A percentile compares a stretch with the other conserved stretches of the same genome.
Conservation (phyloP, 1,139 yeast species). For the Debaryomyces sp. region DNA sequence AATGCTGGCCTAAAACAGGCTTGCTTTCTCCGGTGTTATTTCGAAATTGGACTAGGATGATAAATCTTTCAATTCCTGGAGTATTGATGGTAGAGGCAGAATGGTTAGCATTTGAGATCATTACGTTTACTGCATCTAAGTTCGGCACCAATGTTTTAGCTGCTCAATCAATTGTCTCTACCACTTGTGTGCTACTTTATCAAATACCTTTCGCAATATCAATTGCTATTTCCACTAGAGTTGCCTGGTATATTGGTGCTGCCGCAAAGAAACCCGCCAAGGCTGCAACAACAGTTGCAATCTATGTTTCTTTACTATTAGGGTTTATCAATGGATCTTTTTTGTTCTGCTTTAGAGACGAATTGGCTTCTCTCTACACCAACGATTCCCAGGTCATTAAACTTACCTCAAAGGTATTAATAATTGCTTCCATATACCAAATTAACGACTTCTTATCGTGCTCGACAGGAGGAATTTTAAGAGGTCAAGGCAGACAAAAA, state of each 20-base stretch:
- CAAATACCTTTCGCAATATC: slow-evolving; percentile 78
- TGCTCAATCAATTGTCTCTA: slow-evolving; percentile 72
- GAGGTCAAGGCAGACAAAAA: slow-evolving; percentile 71
- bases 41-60: slow-evolving; percentile 54
- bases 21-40: slow-evolving; percentile 42
- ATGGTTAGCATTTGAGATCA: slow-evolving; percentile 69
- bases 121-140: slow-evolving; percentile 61
- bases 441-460: slow-evolving; percentile 58
- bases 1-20: slow-evolving; percentile 59
- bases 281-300: slow-evolving; percentile 44
- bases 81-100: slow-evolving; percentile 68
- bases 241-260: slow-evolving; percentile 79
- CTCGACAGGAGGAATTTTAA: slow-evolving; percentile 57
- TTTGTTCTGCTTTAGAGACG: slow-evolving; percentile 39
- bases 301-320: slow-evolving; percentile 41
- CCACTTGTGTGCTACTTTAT: slow-evolving; percentile 67
- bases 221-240: slow-evolving; percentile 73
- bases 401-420: slow-evolving; percentile 54
- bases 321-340: slow-evolving; percentile 46
- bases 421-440: slow-evolving; percentile 62
- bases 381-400: slow-evolving; percentile 49
- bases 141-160: slow-evolving; percentile 71
- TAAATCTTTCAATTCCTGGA: slow-evolving; percentile 60
- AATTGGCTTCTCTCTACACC: slow-evolving; percentile 53
- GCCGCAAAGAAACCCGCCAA: slow-evolving; percentile 56